These are phyloP conservation scores for Pyrenula massariospora DNA, from an alignment of 495 filamentous ascomycete species.

Conservation along the genomic window DNA sequence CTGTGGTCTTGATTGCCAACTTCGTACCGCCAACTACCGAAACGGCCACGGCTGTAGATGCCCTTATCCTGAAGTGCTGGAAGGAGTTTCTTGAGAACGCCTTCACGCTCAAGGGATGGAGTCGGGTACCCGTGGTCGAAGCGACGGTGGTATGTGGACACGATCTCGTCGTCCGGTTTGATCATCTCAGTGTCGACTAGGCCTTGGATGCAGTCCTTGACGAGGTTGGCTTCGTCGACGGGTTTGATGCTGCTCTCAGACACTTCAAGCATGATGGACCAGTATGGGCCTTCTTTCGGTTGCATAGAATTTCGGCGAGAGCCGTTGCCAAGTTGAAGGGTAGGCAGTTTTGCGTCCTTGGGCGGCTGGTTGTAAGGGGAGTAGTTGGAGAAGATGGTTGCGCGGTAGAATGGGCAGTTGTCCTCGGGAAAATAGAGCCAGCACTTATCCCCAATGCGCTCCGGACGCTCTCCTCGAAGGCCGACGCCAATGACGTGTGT, in stretches of 20 bases:
- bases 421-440: constrained; percentile 99
- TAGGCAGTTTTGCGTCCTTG: constrained; percentile 71
- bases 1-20: constrained; percentile 96
- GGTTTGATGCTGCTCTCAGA: constrained; percentile 95
- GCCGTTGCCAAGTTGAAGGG: constrained; percentile 74
- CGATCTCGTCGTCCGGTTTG: constrained; percentile 79
- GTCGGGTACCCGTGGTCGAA: constrained; percentile 99
- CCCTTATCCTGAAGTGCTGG: constrained; percentile 81
- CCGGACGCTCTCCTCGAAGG: constrained; percentile 82
- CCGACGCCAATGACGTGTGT: constrained; percentile 97
- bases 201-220: constrained; percentile 87
- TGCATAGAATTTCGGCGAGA: constrained; percentile 57
- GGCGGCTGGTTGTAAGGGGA: constrained; percentile 95
- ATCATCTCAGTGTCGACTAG: constrained; percentile 97
- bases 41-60: constrained; percentile 93
- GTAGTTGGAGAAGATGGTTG: constrained; percentile 99
- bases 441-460: constrained; percentile 98
- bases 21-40: constrained; percentile 98
- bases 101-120: constrained; percentile 87
- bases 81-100: constrained; percentile 81
- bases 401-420: constrained; percentile 98
- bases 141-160: constrained; percentile 95
- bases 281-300: constrained; percentile 83
- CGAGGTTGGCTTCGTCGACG: constrained; percentile 68
- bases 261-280: constrained; percentile 99